Evolutionary conservation across 345 rosid genomes (phyloP).

Genomic region (Arabidopsis thaliana): DNA sequence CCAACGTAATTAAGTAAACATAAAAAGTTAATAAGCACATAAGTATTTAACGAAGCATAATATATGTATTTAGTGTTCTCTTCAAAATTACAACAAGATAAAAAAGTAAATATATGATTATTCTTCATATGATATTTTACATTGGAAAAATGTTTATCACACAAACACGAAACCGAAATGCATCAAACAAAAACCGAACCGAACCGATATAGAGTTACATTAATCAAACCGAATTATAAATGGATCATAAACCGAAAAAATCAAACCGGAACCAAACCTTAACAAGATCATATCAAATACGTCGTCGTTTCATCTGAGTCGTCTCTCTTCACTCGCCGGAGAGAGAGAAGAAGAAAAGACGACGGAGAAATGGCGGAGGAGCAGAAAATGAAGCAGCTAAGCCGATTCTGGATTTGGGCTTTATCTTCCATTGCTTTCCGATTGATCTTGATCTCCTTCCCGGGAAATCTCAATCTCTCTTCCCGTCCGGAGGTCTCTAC

Average conservation of each 20-base stretch:
- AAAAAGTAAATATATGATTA: too few relatives aligned
- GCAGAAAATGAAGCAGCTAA: constrained; percentile 25
- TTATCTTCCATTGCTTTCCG: constrained; percentile 53
- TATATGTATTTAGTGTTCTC: background rate
- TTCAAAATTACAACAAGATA: background rate
- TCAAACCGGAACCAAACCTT: background rate
- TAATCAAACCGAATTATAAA: too few relatives aligned
- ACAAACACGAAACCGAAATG: too few relatives aligned
- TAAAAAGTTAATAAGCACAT: background rate
- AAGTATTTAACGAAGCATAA: background rate
- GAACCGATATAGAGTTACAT: too few relatives aligned
- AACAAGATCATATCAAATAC: background rate
- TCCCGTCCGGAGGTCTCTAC: constrained; percentile 96
- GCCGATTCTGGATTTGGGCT: constrained; percentile 63
- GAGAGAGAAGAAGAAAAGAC: constrained; percentile 30
- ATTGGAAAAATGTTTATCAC: background rate
- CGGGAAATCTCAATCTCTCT: constrained; percentile 65
- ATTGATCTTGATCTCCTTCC: constrained; percentile 61
- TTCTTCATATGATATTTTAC: background rate
- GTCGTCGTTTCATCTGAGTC: constrained; percentile 38
- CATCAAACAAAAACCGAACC: too few relatives aligned
- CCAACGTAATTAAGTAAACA: background rate
- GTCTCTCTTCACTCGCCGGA: constrained; percentile 38
- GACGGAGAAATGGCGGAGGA: constrained; percentile 42
- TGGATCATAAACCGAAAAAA: background rate